A percentile compares a stretch with the other conserved stretches of the same genome.
phyloP scores from a whole-genome alignment of 768 basidiomycete species.

The Hemileccinum impolitum region DNA sequence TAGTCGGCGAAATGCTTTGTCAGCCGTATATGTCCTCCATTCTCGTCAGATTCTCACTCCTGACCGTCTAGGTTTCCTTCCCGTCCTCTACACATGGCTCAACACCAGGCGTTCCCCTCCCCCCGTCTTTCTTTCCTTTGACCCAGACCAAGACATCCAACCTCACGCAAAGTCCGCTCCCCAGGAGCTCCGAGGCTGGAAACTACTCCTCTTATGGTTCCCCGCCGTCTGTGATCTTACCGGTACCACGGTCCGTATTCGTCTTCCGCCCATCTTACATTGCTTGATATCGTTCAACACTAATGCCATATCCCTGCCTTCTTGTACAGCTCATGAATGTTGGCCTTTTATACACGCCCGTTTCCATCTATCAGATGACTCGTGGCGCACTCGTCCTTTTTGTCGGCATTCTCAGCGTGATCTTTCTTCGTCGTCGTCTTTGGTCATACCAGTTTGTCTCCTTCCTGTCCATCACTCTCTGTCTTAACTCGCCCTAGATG shows the following conservation, averaged over 20 bases:
- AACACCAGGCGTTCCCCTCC: slow-evolving; percentile 42
- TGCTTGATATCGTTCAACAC: slow-evolving; percentile 2
- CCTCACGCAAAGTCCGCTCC: slow-evolving; percentile 31
- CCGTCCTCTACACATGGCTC: slow-evolving; percentile 71
- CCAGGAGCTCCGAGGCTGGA: slow-evolving; percentile 59
- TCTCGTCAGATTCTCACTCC: slow-evolving; percentile 15
- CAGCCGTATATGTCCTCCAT: slow-evolving; percentile 29
- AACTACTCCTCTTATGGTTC: slow-evolving; percentile 76
- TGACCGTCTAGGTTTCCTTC: slow-evolving; percentile 66
- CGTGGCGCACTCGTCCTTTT: slow-evolving; percentile 91
- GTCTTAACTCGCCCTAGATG: slow-evolving; percentile 51
- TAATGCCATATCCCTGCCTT: slow-evolving; percentile 11
- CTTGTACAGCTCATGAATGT: slow-evolving; percentile 78
- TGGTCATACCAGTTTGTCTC: slow-evolving; percentile 77
- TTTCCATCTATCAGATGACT: slow-evolving; percentile 97
- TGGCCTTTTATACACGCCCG: slow-evolving; percentile 92
- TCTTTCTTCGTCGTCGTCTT: slow-evolving; percentile 83
- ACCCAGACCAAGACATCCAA: slow-evolving; percentile 43
- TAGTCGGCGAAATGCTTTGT: slow-evolving; percentile 95
- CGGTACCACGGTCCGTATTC: slow-evolving; percentile 74
- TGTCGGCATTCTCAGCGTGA: slow-evolving; percentile 86
- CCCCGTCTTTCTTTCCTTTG: slow-evolving; percentile 53
- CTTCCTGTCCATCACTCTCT: slow-evolving; percentile 3
- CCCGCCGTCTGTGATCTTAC: slow-evolving; percentile 89
- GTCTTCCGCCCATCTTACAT: neutral